Conservation (phyloP, 768 basidiomycete species). For the Tylopilus felleus region DNA sequence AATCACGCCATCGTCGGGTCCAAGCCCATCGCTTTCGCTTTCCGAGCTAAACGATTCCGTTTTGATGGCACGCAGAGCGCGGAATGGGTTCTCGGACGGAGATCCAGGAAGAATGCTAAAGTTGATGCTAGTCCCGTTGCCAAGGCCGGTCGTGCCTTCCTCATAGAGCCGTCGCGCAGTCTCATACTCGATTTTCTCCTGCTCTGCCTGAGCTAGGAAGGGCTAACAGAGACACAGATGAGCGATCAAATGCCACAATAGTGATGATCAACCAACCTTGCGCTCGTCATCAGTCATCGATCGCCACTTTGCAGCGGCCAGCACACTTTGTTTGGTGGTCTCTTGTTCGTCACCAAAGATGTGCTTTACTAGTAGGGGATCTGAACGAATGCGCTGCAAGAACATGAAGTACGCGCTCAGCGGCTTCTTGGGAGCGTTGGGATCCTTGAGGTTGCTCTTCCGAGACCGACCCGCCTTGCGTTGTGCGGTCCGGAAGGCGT, state of each 20-base stretch:
- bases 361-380: constrained; percentile 66
- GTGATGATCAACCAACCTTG: constrained; percentile 54
- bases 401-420: constrained; percentile 95
- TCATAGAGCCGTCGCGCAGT: constrained; percentile 83
- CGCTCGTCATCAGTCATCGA: constrained; percentile 91
- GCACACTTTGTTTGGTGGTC: constrained; percentile 91
- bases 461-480: constrained; percentile 90
- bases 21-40: constrained; percentile 65
- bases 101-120: constrained; percentile 77
- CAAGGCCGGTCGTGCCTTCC: constrained; percentile 67
- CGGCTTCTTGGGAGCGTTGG: constrained; percentile 95
- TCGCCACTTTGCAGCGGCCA: constrained; percentile 92
- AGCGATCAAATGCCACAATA: constrained; percentile 7
- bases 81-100: constrained; percentile 46
- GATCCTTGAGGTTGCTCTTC: constrained; percentile 94
- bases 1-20: constrained; percentile 46
- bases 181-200: constrained; percentile 94
- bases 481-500: constrained; percentile 85
- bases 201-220: constrained; percentile 89
- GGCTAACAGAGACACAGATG: constrained; percentile 49
- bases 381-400: constrained; percentile 83
- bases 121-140: constrained; percentile 70
- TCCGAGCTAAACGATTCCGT: constrained; percentile 62
- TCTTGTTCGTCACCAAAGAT: constrained; percentile 90
- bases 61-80: constrained; percentile 45